Percentiles rank a stretch among this genome's conserved stretches.
phyloP scores from a whole-genome alignment of 2,329 filamentous ascomycete species.

The Neofusicoccum kwambonambiense region DNA sequence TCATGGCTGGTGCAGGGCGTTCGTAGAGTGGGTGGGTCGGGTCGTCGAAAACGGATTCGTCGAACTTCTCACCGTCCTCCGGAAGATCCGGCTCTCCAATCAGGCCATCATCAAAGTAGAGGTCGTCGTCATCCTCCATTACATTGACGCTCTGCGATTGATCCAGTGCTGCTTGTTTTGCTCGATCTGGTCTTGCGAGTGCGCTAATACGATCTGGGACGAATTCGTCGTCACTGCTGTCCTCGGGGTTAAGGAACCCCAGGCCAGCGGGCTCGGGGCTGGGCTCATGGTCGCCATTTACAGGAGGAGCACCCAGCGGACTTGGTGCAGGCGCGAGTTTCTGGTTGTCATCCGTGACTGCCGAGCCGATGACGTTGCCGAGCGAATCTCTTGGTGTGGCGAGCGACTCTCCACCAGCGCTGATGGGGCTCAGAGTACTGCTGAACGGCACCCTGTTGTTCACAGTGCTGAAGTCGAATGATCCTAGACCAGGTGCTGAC shows the following conservation, averaged over 20 bases:
- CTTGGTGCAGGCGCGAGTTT: constrained; percentile 5
- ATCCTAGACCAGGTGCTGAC: constrained; percentile 30
- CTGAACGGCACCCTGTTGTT: constrained; percentile 12
- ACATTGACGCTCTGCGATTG: not conserved
- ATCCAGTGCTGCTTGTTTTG: constrained; percentile 14
- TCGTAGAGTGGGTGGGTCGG: constrained; percentile 44
- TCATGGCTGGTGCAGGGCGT: constrained; percentile 39
- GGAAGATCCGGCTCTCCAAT: constrained; percentile 51
- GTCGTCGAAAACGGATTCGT: constrained; percentile 72
- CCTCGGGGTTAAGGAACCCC: constrained; percentile 21
- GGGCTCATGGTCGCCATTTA: not conserved
- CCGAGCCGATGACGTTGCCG: constrained; percentile 6
- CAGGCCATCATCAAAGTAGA: constrained; percentile 69
- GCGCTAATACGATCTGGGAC: constrained; percentile 8
- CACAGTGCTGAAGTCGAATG: constrained; percentile 35
- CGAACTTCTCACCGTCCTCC: constrained; percentile 58
- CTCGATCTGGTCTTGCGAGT: constrained; percentile 16
- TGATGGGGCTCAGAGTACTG: constrained; percentile 27
- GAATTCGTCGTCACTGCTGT: constrained; percentile 15
- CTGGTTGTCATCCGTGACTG: not conserved
- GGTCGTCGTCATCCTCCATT: constrained; percentile 48
- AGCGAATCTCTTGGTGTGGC: constrained; percentile 3
- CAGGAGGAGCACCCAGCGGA: constrained; percentile 6
- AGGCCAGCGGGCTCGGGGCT: constrained; percentile 23
- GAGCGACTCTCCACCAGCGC: constrained; percentile 21